Percentiles rank a stretch among this genome's conserved stretches.
Evolutionary conservation across 768 basidiomycete species (phyloP).

Genomic region (Tylopilus subfusipes): DNA sequence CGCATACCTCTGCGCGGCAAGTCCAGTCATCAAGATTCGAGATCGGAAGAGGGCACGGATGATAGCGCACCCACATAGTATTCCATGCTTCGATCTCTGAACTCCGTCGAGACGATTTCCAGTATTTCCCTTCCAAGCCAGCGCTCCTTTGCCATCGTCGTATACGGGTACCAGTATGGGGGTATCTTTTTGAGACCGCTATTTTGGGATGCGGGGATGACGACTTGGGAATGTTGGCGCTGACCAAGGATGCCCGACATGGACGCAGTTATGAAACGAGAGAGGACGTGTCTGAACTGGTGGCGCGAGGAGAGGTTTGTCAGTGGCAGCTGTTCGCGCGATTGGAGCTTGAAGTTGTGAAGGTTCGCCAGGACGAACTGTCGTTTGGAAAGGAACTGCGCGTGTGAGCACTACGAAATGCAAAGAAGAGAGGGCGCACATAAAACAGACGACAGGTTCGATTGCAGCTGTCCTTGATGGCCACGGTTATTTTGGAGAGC

Average conservation of each 20-base stretch:
- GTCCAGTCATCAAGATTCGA: too few relatives aligned
- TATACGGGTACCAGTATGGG: slow-evolving; percentile 92
- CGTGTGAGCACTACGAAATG: neutral
- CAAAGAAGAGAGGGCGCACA: neutral
- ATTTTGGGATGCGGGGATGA: slow-evolving; percentile 9
- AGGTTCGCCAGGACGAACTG: slow-evolving; percentile 33
- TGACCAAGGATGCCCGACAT: slow-evolving; percentile 37
- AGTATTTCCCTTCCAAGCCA: slow-evolving; percentile 87
- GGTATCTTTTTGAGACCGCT: slow-evolving; percentile 71
- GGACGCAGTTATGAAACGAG: slow-evolving; percentile 48
- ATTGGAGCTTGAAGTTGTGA: slow-evolving; percentile 22
- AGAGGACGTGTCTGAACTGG: slow-evolving; percentile 56
- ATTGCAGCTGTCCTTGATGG: slow-evolving; percentile 20
- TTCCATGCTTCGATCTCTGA: slow-evolving; percentile 89
- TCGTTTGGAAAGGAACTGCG: slow-evolving; percentile 22
- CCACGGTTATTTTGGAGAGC: slow-evolving; percentile 16
- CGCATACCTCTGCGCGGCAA: slow-evolving; percentile 59
- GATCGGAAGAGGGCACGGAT: neutral
- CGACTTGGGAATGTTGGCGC: slow-evolving; percentile 27
- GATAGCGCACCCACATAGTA: slow-evolving; percentile 73
- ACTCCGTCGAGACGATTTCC: slow-evolving; percentile 92
- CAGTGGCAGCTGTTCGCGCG: slow-evolving; percentile 35
- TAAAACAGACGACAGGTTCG: slow-evolving; percentile 25
- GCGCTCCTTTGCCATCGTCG: slow-evolving; percentile 87
- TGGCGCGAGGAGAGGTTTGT: slow-evolving; percentile 49